A percentile compares a stretch with the other conserved stretches of the same genome.
Conservation (phyloP, 2,329 filamentous ascomycete species). For the Drechslerella stenobrocha region DNA sequence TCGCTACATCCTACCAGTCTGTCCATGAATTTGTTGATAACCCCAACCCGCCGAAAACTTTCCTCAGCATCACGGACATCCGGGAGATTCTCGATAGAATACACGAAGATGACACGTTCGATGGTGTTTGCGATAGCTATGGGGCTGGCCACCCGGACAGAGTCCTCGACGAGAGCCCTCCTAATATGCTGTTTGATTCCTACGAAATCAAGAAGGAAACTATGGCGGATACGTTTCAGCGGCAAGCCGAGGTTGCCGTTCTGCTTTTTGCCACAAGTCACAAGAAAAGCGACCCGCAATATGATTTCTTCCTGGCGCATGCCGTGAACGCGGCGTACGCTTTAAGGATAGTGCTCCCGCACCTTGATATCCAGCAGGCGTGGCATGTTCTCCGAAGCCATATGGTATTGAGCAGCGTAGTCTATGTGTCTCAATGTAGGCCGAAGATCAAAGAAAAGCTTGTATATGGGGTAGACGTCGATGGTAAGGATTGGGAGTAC, state of each 20-base stretch:
- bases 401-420: slow-evolving; percentile 79
- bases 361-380: slow-evolving; percentile 74
- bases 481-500: slow-evolving; percentile 73
- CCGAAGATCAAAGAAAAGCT: slow-evolving; percentile 71
- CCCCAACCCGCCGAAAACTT: slow-evolving; percentile 40
- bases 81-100: slow-evolving; percentile 73
- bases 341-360: slow-evolving; percentile 78
- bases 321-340: slow-evolving; percentile 84
- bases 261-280: slow-evolving; percentile 66
- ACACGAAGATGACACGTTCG: slow-evolving; percentile 69
- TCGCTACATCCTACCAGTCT: slow-evolving; percentile 64
- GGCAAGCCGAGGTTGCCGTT: slow-evolving; percentile 57
- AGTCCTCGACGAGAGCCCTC: slow-evolving; percentile 71
- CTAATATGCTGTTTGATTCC: slow-evolving; percentile 59
- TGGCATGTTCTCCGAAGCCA: slow-evolving; percentile 76
- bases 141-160: slow-evolving; percentile 67
- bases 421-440: slow-evolving; percentile 75
- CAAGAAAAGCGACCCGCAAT: slow-evolving; percentile 62
- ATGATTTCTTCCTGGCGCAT: slow-evolving; percentile 83
- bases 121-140: slow-evolving; percentile 65
- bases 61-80: slow-evolving; percentile 57
- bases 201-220: slow-evolving; percentile 19
- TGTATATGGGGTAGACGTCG: slow-evolving; percentile 65
- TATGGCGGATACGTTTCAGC: slow-evolving; percentile 24
- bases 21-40: slow-evolving; percentile 73